Evolutionary conservation across 2,329 filamentous ascomycete genomes (phyloP), one percentile per base, ranked within the genome.

Genomic region (Neoscytalidium dimidiatum): DNA sequence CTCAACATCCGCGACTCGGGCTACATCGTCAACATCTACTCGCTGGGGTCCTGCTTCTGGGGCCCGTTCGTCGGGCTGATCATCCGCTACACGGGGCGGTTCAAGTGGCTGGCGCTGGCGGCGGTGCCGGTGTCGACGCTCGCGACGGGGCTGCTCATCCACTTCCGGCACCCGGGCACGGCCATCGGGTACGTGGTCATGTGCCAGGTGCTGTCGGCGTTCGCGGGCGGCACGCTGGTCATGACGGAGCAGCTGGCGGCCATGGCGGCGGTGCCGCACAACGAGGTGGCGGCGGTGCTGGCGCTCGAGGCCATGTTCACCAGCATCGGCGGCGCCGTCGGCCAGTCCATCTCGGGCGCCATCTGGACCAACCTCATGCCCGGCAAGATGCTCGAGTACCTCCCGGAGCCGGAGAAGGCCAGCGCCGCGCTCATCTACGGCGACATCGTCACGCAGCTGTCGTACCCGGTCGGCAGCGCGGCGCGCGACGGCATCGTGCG

Each of bases 321-420:
- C 67, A 83, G 83, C 66, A 82, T 90, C 67, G 88, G 74, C 11
- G 68, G 68, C 23, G 69, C 72, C 2, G 68, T 76, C 23, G 75
- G 74, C 8, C 66, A 65, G 3, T 83, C 86, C 3, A 81, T 90
- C 51, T 82, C 87, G 0, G 82, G 83, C 0, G 86, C 87, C 4
- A 85, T 90, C 66, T 90, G 87, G 87, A 86, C 84, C 0, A 80
- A 82, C 64, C 80, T 82, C 0, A 83, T 90, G 65, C 82, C 82
- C 2, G 73, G 79, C 28, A 81, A 82, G 26, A 77, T 89, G 17
- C 68, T 64, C 23, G 52, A 67, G 56, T 70, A 68, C 17, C 78
- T 89, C 0, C 86, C 86, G 4, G 62, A 64, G n/a, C 57, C 57
- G 0, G 67, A 73, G 1, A 49, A 77, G 3, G 72, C 73, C 1